These are phyloP conservation scores for Lathyrus oleraceus DNA, from an alignment of 306 rosid species.

Conservation along the genomic window DNA sequence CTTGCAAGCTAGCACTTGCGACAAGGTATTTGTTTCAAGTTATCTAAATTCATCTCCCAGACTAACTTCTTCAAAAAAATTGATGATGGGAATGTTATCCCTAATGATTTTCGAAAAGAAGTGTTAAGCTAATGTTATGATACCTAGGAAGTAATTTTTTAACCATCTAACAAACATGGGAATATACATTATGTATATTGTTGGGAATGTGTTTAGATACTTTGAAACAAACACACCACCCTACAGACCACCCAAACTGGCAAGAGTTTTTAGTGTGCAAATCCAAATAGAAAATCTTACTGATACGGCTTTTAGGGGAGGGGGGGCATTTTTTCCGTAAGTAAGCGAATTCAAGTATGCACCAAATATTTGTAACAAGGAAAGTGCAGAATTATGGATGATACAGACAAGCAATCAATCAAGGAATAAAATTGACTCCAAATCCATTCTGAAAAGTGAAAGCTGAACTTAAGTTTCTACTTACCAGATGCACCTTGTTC, in stretches of 20 bases:
- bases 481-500: slow-evolving; percentile 81
- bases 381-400: not conserved
- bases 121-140: not conserved
- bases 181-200: not conserved
- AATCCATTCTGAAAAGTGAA: slow-evolving; percentile 6
- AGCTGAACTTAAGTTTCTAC: slow-evolving; percentile 38
- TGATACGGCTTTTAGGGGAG: not conserved
- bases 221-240: not conserved
- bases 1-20: not conserved
- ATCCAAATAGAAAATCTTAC: slow-evolving; percentile 9
- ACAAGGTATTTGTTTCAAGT: not conserved
- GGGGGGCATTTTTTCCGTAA: not conserved
- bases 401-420: slow-evolving; percentile 24
- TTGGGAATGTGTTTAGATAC: not conserved
- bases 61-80: not conserved
- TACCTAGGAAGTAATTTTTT: too few relatives aligned
- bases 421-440: slow-evolving; percentile 21
- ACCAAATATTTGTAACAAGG: slow-evolving; percentile 12
- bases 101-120: not conserved
- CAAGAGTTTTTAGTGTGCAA: too few relatives aligned
- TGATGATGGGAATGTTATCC: not conserved
- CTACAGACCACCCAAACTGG: not conserved
- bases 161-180: too few relatives aligned
- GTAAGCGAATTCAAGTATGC: slow-evolving; percentile 4
- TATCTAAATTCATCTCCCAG: not conserved